Evolutionary conservation across 140 eudicot genomes (phyloP).

Genomic region (Erigeron philadelphicus): DNA sequence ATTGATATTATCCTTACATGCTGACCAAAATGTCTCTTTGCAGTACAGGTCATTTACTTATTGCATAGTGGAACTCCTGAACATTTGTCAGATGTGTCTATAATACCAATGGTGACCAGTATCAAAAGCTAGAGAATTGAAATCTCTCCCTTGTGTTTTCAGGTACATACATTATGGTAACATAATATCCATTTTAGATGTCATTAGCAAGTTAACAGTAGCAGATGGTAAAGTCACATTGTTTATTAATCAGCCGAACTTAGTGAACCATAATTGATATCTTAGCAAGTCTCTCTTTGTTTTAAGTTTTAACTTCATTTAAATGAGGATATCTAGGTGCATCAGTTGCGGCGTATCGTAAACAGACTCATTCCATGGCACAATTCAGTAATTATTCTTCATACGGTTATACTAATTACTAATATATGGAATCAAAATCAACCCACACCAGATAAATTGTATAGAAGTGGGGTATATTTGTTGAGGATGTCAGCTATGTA

Average conservation of each 20-base stretch:
- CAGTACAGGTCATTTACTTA: slow-evolving; percentile 8
- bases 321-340: slow-evolving; percentile 3
- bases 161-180: slow-evolving; percentile 16
- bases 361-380: neutral
- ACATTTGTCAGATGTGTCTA: too few relatives aligned
- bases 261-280: neutral
- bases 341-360: slow-evolving; percentile 10
- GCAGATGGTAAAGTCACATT: neutral
- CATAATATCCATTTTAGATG: neutral
- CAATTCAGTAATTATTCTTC: slow-evolving; percentile 4
- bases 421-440: too few relatives aligned
- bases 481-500: slow-evolving; percentile 26
- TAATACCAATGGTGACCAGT: neutral
- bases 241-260: neutral
- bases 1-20: neutral
- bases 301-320: neutral
- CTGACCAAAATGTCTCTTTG: slow-evolving; percentile 13
- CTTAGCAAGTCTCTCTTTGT: neutral
- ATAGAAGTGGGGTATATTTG: slow-evolving; percentile 15
- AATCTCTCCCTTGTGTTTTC: slow-evolving; percentile 5
- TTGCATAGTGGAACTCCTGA: too few relatives aligned
- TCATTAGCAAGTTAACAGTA: slow-evolving; percentile 1
- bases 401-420: neutral
- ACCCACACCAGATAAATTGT: slow-evolving; percentile 17
- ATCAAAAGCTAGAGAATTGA: slow-evolving; percentile 2